phyloP scores from a whole-genome alignment of 148 eudicot species.

The Dysphania ambrosioides region DNA sequence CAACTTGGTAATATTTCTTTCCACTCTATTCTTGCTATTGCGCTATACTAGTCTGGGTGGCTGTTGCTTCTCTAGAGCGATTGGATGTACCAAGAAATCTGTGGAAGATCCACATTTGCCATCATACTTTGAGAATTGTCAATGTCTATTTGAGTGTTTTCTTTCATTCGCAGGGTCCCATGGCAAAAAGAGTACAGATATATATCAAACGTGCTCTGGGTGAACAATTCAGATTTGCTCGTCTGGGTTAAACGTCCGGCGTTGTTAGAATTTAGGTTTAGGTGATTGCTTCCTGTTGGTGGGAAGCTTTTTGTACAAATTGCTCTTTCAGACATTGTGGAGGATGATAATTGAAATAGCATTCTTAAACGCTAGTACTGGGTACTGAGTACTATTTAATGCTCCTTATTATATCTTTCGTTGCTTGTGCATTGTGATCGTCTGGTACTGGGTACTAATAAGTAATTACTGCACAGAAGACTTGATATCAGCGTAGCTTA shows the following conservation, averaged over 20 bases:
- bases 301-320: constrained; percentile 11
- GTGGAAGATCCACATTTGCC: background rate
- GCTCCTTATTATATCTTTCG: background rate
- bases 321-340: background rate
- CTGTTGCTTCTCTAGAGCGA: background rate
- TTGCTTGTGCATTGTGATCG: background rate
- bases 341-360: background rate
- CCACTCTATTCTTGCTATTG: no score
- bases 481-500: background rate
- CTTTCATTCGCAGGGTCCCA: constrained; percentile 8
- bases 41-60: no score
- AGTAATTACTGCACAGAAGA: background rate
- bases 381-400: no score
- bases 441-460: background rate
- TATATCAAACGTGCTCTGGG: constrained; percentile 1
- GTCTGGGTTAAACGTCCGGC: constrained; percentile 3
- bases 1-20: constrained; percentile 3
- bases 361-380: background rate
- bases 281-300: background rate
- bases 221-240: constrained; percentile 3
- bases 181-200: constrained; percentile 3
- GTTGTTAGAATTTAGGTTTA: constrained; percentile 2
- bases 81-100: background rate
- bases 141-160: background rate
- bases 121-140: constrained; percentile 1